Evolutionary conservation across 1,139 yeast species (phyloP), one percentile per base, ranked within the genome.

Genomic region (Casaregolazyma lundiana): DNA sequence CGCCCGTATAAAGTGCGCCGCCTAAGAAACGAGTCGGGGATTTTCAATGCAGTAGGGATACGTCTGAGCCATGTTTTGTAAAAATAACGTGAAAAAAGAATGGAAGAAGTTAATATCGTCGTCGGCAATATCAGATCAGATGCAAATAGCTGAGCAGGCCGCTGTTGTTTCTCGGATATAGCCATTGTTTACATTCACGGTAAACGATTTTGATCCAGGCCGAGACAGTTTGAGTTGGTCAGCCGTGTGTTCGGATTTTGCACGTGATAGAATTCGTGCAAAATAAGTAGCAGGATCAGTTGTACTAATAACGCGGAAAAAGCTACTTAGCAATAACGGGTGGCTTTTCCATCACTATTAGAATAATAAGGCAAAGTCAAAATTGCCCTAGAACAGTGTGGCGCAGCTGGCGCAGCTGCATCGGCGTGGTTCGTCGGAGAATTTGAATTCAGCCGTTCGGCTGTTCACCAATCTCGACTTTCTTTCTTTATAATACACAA

Each of bases 1-100:
- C 75, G 73, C 0, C 98, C 98, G 48, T 77, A 75, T n/a, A 90
- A 56, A 54, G 74, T 72, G 22, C 73, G 64, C 9, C 61, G 65
- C n/a, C 71, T 67, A 43, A 64, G 55, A 41, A 55, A 56, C 16
- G 55, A 40, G 36, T 54, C 57, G 8, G 70, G 70, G 16, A 67
- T 37, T 8, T 50, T 49, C n/a, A 49, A 22, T 2, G 66, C 56
- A 42, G 49, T 61, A 2, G 67, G 62, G n/a, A 66, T 54, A 20
- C 69, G 55, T 6, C 64, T 53, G n/a, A 67, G 44, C 47, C 50
- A 65, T 21, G 54, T 30, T 16, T 66, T 49, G 53, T 62, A 67
- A 7, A 58, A 29, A 44, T 55, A 61, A 39, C 56, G 60, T 2
- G 58, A 51, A 13, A 60, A 59, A 5, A 63, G 47, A 15, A 63